phyloP scores from a whole-genome alignment of 2,329 filamentous ascomycete species.

The Hypomyces rosellus region DNA sequence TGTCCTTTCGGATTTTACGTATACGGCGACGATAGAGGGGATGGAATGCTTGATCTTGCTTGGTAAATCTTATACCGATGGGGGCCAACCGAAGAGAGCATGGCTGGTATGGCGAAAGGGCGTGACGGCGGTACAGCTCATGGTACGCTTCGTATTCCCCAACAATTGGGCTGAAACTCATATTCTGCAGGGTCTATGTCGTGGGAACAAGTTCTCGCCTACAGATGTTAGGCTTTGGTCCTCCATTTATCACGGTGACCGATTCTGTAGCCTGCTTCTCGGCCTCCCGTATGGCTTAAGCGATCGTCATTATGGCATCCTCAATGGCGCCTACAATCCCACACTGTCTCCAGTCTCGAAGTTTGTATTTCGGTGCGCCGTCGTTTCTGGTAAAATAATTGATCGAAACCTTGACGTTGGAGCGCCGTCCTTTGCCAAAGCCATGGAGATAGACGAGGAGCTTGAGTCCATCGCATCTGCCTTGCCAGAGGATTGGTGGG shows the following conservation, averaged over 20 bases:
- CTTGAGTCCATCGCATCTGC: conserved; percentile 31
- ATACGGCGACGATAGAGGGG: conserved; percentile 33
- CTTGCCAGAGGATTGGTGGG: conserved; percentile 32
- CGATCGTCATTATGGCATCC: conserved; percentile 15
- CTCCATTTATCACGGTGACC: conserved; percentile 27
- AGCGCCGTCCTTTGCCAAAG: conserved; percentile 27
- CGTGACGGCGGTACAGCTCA: conserved; percentile 35
- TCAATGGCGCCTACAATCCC: not conserved
- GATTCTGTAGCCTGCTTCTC: conserved; percentile 38
- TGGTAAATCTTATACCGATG: conserved; percentile 37
- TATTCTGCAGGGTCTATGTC: conserved; percentile 5
- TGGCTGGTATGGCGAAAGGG: conserved; percentile 37
- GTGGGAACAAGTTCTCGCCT: conserved; percentile 6
- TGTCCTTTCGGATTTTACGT: conserved; percentile 35
- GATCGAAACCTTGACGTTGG: conserved; percentile 31
- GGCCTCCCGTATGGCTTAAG: conserved; percentile 27
- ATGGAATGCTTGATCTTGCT: conserved; percentile 37
- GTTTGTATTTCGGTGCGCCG: conserved; percentile 20
- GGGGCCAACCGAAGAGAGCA: conserved; percentile 35
- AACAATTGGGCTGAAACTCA: not conserved
- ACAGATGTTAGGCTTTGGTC: conserved; percentile 21
- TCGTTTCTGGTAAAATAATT: conserved; percentile 35
- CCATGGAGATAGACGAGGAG: conserved; percentile 36
- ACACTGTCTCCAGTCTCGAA: conserved; percentile 8
- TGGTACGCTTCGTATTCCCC: conserved; percentile 22